A percentile compares a stretch with the other conserved stretches of the same genome.
These are phyloP conservation scores for Termitomyces heimii DNA, from an alignment of 768 basidiomycete species.

Conservation along the genomic window DNA sequence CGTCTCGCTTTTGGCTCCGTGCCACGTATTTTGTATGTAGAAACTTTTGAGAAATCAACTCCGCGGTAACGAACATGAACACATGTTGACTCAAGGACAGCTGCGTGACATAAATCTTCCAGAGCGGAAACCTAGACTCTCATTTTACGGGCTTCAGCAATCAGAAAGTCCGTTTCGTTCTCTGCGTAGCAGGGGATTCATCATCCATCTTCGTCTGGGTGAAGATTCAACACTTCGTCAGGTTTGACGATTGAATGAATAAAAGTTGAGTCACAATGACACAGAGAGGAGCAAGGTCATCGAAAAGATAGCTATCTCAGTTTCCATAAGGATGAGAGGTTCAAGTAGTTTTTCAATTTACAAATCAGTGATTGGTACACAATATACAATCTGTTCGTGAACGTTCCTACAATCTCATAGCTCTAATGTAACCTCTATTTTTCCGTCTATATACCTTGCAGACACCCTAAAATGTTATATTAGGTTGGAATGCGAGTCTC, in stretches of 20 bases:
- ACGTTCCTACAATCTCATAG: constrained; percentile 13
- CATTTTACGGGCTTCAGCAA: not conserved
- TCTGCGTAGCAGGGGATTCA: not conserved
- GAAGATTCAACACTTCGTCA: not conserved
- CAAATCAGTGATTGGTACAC: not conserved
- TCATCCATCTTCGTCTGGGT: not conserved
- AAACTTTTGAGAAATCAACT: not conserved
- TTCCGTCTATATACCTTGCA: constrained; percentile 36
- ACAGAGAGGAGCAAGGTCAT: not conserved
- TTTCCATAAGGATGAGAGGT: not conserved
- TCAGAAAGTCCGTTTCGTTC: not conserved
- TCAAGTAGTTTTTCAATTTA: no score
- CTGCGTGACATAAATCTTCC: not conserved
- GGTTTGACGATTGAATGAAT: no score
- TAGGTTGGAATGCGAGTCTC: not conserved
- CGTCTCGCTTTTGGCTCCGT: not conserved
- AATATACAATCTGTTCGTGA: not conserved
- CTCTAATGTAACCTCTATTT: constrained; percentile 40
- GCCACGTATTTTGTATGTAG: constrained; percentile 2
- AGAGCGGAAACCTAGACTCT: not conserved
- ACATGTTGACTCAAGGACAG: not conserved
- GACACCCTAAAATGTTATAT: constrained; percentile 31
- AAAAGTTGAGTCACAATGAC: no score
- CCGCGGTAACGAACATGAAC: not conserved
- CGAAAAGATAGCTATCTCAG: not conserved